Evolutionary conservation across 768 basidiomycete species (phyloP), one percentile per base, ranked within the genome.

Genomic region (Trametes cinnabarina): DNA sequence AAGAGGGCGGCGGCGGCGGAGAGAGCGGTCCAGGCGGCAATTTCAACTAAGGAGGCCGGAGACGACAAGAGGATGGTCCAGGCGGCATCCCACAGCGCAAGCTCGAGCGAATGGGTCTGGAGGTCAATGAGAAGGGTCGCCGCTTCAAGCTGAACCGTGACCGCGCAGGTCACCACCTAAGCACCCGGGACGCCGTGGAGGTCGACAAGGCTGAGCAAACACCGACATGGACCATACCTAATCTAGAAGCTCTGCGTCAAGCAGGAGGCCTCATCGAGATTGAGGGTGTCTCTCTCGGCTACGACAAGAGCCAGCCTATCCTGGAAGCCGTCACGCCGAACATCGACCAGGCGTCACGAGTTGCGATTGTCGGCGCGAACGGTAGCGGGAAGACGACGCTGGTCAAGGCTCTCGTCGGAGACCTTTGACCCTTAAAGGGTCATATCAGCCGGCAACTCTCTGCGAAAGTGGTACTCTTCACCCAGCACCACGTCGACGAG

Each of bases 71-170:
- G 59, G 65, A 64, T 60, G 43, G 55, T 50, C 3, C 46, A 55
- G 46, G 48, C 51, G 39, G 47, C 57, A 40, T 58, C 52, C n/a
- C n/a, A 47, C 49, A 57, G 14, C 46, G 50, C 46, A 55, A 54
- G 19, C 46, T 57, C 30, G 65, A 66, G 44, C 60, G 63, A n/a
- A 60, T 55, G 35, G 65, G 65, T 15, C 58, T 61, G 43, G 65
- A 66, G 54, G 61, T 59, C 11, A 62, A 58, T 51, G 65, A 61
- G 10, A 66, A 66, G 49, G 65, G 65, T 2, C 56, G 51, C 19
- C 62, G 65, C 25, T 66, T 66, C 58, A 66, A 66, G 58, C 58
- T 66, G 8, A 66, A 64, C 35, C 62, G 65, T 22, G 65, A 66
- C 39, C 60, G 62, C 44, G 58, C 37, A 17, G 63, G 60, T 2